Percentiles rank a stretch among this genome's conserved stretches.
Conservation (phyloP, 257 asterid genomes). For the Gentiana dahurica region DNA sequence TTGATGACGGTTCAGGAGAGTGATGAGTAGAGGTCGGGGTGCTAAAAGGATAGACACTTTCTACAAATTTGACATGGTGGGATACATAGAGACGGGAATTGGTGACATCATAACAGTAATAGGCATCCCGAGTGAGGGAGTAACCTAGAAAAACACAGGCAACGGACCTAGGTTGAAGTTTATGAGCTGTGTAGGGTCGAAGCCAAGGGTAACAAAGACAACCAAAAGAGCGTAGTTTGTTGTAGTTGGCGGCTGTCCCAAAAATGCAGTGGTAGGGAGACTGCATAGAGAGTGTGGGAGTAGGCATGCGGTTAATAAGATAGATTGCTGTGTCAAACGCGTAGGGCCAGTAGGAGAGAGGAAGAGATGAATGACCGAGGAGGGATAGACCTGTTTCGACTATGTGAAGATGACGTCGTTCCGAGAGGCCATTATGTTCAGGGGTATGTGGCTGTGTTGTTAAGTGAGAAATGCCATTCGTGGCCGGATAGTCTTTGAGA, state of each 20-base stretch:
- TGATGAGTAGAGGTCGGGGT: too few species aligned
- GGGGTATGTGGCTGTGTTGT: not conserved
- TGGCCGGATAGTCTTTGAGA: not conserved
- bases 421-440: not conserved
- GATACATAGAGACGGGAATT: not conserved
- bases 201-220: not conserved
- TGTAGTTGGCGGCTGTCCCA: not conserved
- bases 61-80: not conserved
- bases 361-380: not conserved
- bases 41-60: not conserved
- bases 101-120: not conserved
- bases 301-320: constrained; percentile 1
- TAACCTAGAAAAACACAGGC: not conserved
- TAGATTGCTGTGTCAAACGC: not conserved
- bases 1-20: too few species aligned
- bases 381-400: not conserved
- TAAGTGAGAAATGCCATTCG: not conserved
- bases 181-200: not conserved
- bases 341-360: not conserved
- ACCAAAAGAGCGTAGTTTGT: not conserved
- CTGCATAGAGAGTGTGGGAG: not conserved
- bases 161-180: not conserved
- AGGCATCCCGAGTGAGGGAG: not conserved
- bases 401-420: not conserved
- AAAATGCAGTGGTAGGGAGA: not conserved